These are phyloP conservation scores for Babesia sp. DNA, from an alignment of 169 alveolate genomes.

Conservation along the genomic window DNA sequence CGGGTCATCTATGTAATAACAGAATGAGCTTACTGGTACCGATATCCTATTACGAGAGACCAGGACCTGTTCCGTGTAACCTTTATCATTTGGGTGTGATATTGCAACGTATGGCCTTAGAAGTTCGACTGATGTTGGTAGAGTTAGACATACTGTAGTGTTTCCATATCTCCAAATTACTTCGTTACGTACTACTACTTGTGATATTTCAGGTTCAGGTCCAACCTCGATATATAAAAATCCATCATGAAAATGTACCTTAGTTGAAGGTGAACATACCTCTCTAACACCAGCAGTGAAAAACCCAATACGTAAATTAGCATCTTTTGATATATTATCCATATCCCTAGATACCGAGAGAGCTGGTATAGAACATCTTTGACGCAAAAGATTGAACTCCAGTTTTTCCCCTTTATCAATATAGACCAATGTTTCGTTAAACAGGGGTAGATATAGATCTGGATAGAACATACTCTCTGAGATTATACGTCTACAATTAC, in stretches of 20 bases:
- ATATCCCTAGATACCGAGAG: not conserved
- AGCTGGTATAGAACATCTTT: not conserved
- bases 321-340: not conserved
- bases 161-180: slow-evolving; percentile 21
- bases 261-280: slow-evolving; percentile 16
- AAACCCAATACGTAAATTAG: slow-evolving; percentile 24
- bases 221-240: slow-evolving; percentile 11
- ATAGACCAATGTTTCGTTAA: not conserved
- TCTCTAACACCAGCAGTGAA: slow-evolving; percentile 7
- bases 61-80: slow-evolving; percentile 2
- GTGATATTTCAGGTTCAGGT: slow-evolving; percentile 3
- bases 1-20: not conserved
- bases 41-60: not conserved
- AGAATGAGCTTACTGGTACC: not conserved
- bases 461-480: slow-evolving; percentile 14
- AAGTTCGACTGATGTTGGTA: slow-evolving; percentile 15
- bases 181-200: slow-evolving; percentile 6
- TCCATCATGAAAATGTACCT: slow-evolving; percentile 25
- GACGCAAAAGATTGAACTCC: slow-evolving; percentile 20
- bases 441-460: not conserved
- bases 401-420: not conserved
- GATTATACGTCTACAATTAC: not conserved
- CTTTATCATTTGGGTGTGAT: not conserved
- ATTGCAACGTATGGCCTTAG: slow-evolving; percentile 9
- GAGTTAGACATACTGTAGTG: slow-evolving; percentile 7